These are phyloP conservation scores for Trametes sp. DNA, from an alignment of 1,284 basidiomycete genomes.

Conservation along the genomic window DNA sequence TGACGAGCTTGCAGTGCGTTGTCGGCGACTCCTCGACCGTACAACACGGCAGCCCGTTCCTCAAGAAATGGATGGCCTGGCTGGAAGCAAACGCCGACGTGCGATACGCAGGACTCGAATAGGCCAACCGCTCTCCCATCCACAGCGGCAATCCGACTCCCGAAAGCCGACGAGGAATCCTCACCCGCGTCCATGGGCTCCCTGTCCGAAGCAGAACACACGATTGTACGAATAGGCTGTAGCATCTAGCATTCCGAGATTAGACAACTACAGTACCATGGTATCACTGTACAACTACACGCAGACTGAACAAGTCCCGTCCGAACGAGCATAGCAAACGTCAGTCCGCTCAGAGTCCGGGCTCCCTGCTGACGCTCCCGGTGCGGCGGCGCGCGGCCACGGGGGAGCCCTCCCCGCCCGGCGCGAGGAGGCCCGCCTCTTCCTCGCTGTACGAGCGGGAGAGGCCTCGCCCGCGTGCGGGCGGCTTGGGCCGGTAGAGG, in stretches of 20 bases:
- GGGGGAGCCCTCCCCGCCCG: slow-evolving; percentile 36
- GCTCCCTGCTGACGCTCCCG: slow-evolving; percentile 24
- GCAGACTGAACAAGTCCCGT: slow-evolving; percentile 6
- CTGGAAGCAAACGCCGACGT: slow-evolving; percentile 91
- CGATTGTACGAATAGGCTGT: slow-evolving; percentile 8
- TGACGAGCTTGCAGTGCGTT: slow-evolving; percentile 65
- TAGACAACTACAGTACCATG: slow-evolving; percentile 22
- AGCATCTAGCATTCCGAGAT: slow-evolving; percentile 20
- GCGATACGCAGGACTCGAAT: slow-evolving; percentile 77
- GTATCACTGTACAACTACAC: slow-evolving; percentile 22
- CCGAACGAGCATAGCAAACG: background rate
- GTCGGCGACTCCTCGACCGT: slow-evolving; percentile 93
- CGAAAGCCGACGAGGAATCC: background rate
- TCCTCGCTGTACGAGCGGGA: slow-evolving; percentile 38
- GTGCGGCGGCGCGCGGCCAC: slow-evolving; percentile 38
- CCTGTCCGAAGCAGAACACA: background rate
- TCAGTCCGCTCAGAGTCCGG: background rate
- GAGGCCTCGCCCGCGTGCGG: slow-evolving; percentile 31
- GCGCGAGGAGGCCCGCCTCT: slow-evolving; percentile 41
- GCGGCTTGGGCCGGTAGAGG: slow-evolving; percentile 50
- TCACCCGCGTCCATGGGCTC: background rate
- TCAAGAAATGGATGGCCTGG: slow-evolving; percentile 92
- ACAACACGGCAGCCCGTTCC: slow-evolving; percentile 79
- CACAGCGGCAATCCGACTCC: too few relatives aligned
- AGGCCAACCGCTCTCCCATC: slow-evolving; percentile 2